phyloP scores from a whole-genome alignment of 2,329 filamentous ascomycete species.

The Colletotrichum filicis region DNA sequence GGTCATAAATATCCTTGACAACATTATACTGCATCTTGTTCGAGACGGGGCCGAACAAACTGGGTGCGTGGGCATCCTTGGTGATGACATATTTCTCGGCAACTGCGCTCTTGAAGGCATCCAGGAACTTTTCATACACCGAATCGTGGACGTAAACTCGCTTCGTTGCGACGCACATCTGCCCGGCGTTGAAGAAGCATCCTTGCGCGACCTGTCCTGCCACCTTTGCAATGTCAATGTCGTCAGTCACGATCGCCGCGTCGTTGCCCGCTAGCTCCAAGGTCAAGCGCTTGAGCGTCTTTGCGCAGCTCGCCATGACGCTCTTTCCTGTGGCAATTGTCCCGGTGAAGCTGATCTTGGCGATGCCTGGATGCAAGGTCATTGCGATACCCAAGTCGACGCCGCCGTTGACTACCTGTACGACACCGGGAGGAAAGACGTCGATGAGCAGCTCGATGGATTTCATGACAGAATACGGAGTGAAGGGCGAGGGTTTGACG shows the following conservation, averaged over 20 bases:
- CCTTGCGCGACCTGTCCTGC: conserved; percentile 54
- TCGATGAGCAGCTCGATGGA: conserved; percentile 60
- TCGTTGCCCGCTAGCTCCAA: conserved; percentile 67
- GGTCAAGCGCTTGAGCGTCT: conserved; percentile 64
- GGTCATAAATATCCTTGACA: conserved; percentile 59
- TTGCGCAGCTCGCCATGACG: conserved; percentile 60
- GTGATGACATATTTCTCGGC: neutral
- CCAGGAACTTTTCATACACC: conserved; percentile 66
- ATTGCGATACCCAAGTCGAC: conserved; percentile 64
- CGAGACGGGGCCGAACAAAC: conserved; percentile 66
- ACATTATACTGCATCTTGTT: conserved; percentile 73
- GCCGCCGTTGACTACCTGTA: conserved; percentile 65
- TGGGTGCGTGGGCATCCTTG: neutral
- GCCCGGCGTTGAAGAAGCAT: conserved; percentile 64
- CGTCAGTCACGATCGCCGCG: conserved; percentile 62
- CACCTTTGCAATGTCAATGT: conserved; percentile 59
- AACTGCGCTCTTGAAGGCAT: conserved; percentile 42
- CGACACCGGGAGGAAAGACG: conserved; percentile 64
- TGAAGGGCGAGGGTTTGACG: conserved; percentile 63
- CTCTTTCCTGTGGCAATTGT: conserved; percentile 61
- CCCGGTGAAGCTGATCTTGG: conserved; percentile 69
- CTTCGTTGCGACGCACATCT: conserved; percentile 68
- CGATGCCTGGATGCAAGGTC: conserved; percentile 63
- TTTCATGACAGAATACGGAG: conserved; percentile 63
- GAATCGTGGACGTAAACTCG: conserved; percentile 70